These are phyloP conservation scores for Mangifera indica DNA, from an alignment of 345 rosid species.

Conservation along the genomic window DNA sequence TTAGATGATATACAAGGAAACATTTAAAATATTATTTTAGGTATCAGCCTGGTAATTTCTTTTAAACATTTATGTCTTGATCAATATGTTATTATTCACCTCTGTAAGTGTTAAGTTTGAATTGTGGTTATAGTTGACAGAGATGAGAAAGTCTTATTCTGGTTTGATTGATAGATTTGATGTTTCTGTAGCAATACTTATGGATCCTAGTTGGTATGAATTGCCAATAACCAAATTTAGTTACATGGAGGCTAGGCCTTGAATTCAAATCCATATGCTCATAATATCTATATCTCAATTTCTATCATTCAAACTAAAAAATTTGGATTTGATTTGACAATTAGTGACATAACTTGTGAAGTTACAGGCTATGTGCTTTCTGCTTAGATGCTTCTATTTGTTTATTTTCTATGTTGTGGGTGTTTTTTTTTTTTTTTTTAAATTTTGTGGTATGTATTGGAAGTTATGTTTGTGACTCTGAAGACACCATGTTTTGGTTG, in stretches of 20 bases:
- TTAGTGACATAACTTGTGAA: background rate
- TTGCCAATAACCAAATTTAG: background rate
- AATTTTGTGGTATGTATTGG: no score
- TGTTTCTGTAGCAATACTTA: background rate
- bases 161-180: background rate
- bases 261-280: no score
- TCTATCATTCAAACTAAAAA: no score
- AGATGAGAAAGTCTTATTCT: background rate
- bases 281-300: no score
- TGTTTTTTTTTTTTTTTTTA: no score
- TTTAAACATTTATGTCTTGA: background rate
- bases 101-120: background rate
- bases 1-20: background rate
- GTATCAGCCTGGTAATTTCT: background rate
- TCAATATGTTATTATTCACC: background rate
- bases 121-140: background rate
- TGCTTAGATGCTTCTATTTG: no score
- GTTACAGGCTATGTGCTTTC: background rate
- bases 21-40: background rate
- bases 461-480: no score
- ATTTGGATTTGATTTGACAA: no score
- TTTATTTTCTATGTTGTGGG: no score
- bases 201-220: background rate
- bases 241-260: background rate
- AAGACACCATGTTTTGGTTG: background rate